Conservation (phyloP, 2,329 filamentous ascomycete genomes). For the Pseudogymnoascus destructans region DNA sequence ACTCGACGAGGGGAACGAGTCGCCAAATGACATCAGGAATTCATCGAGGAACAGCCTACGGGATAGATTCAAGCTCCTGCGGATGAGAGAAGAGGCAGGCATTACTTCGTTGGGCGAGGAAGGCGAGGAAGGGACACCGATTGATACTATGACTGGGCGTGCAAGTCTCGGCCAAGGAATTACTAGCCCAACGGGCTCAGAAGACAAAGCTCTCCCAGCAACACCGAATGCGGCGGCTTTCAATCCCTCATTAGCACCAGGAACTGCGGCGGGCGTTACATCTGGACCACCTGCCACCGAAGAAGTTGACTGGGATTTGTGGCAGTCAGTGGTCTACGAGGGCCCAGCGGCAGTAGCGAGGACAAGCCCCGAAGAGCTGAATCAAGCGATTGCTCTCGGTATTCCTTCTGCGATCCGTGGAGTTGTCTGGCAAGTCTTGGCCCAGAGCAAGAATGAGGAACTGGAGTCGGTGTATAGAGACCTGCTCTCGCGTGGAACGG, state of each 20-base stretch:
- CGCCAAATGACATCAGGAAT: conserved; percentile 31
- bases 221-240: conserved; percentile 47
- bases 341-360: conserved; percentile 78
- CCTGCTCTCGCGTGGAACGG: conserved; percentile 64
- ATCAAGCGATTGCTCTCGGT: conserved; percentile 77
- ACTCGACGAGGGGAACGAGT: conserved; percentile 66
- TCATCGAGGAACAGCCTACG: conserved; percentile 51
- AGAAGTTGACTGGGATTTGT: conserved; percentile 97
- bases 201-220: conserved; percentile 21
- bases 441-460: conserved; percentile 87
- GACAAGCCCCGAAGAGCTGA: conserved; percentile 80
- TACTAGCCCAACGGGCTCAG: conserved; percentile 29
- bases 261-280: conserved; percentile 71
- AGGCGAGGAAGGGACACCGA: conserved; percentile 27
- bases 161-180: conserved; percentile 29
- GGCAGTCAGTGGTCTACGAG: conserved; percentile 92
- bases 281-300: conserved; percentile 57
- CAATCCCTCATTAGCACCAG: conserved; percentile 62
- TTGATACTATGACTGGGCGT: conserved; percentile 30
- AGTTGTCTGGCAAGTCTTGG: conserved; percentile 97
- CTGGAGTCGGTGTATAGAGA: conserved; percentile 79
- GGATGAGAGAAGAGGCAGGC: conserved; percentile 60
- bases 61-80: conserved; percentile 66
- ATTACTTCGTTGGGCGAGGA: conserved; percentile 41
- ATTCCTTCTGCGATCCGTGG: conserved; percentile 92